Evolutionary conservation across 805 yeast species (phyloP).

Genomic region (Nakazawaea holstii): DNA sequence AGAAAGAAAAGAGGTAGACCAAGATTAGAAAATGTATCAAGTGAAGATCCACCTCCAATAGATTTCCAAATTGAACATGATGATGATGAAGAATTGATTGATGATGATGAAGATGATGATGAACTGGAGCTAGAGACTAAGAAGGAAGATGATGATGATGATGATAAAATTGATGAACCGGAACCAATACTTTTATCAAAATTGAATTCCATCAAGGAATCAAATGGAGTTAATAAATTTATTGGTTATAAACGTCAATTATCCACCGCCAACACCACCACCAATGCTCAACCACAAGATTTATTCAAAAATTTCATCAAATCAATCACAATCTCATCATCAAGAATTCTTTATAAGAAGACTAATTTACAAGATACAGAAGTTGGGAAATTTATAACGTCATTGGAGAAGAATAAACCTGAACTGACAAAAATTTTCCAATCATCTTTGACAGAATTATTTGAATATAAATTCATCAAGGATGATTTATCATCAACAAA

Average conservation of each 20-base stretch:
- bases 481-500: constrained; percentile 1
- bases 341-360: constrained; percentile 3
- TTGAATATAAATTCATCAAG: background rate
- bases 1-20: constrained; percentile 20
- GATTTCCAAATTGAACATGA: constrained; percentile 11
- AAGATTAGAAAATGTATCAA: constrained; percentile 16
- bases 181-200: background rate
- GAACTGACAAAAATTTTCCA: constrained; percentile 5
- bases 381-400: constrained; percentile 4
- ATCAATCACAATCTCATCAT: constrained; percentile 3
- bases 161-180: background rate
- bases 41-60: constrained; percentile 13
- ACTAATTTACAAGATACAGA: constrained; percentile 2
- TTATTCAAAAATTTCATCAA: constrained; percentile 6
- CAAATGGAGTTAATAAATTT: background rate
- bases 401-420: background rate
- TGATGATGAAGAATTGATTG: constrained; percentile 6
- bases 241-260: constrained; percentile 1
- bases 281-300: background rate
- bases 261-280: no score
- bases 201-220: background rate
- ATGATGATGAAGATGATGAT: constrained; percentile 9
- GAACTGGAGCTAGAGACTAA: background rate
- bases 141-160: background rate
- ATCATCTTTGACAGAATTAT: background rate